Base-by-base conservation (phyloP, 2,329 filamentous ascomycete genomes). In the Trichoderma atroviride region DNA sequence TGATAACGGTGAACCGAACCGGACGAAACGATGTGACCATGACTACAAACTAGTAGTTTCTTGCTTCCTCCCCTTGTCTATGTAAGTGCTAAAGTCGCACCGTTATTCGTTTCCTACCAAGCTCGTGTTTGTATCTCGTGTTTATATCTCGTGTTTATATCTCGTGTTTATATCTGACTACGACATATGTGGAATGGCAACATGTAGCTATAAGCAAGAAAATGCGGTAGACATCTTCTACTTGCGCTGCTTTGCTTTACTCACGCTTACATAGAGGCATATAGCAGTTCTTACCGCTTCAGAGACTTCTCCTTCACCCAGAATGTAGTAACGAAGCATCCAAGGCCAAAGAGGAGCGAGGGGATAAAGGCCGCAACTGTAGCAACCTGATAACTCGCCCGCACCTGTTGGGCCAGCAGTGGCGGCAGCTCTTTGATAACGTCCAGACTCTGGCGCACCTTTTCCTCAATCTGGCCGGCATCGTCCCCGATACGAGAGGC, bases 361-460 rank as follows among this genome's bases (percentile, higher is more conserved):
- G 85, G 77, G 0, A 77, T 76, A 68, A 85, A 82, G 1, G 83
- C 81, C 57, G 78, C 78, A 60, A 80, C 74, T 4, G 79, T 81
- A 4, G 81, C 81, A 10, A 78, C 68, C 53, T 88, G 87, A 78
- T 94, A 95, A 76, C 90, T 92, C 33, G 81, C 79, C 47, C 87
- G 84, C 4, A 95, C 91, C 14, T 91, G 78, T 14, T 76, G 80
- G 31, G 85, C 86, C 1, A 90, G 79, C 2, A 78, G 81, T 0
- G 91, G 88, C 6, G 91, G 87, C 40, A 95, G 82, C 5, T 84
- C 81, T 58, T 85, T 85, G 76, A 94, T 89, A 74, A 87, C 93
- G 61, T 91, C 87, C 53, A 95, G 82, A 74, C 88, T 92, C 77
- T 91, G 84, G 29, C 92, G 84, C 4, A 94, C 92, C 13, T 85